phyloP scores from a whole-genome alignment of 2,329 filamentous ascomycete species.

The Colletotrichum tofieldiae region DNA sequence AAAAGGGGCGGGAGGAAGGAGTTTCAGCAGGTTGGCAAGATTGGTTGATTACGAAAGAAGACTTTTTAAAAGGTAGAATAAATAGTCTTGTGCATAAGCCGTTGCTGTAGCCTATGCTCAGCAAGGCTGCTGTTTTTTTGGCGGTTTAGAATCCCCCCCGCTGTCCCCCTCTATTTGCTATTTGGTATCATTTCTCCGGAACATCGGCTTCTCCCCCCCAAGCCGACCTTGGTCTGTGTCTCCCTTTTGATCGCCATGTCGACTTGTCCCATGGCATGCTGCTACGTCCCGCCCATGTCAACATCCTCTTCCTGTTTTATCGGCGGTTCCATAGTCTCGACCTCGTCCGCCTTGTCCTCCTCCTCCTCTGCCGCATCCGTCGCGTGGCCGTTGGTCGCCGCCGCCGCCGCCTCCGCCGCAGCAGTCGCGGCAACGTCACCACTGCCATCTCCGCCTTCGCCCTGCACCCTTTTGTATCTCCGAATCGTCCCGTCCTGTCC shows the following conservation, averaged over 20 bases:
- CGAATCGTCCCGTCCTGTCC: slow-evolving; percentile 70
- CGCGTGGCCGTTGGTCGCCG: slow-evolving; percentile 9
- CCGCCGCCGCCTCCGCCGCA: neutral
- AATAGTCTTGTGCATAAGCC: neutral
- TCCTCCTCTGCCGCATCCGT: neutral
- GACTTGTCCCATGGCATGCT: neutral
- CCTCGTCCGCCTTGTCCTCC: neutral
- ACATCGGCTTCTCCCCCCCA: no score
- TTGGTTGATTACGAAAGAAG: slow-evolving; percentile 1
- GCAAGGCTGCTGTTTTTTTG: neutral
- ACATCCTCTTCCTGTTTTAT: slow-evolving; percentile 44
- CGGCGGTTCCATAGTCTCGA: slow-evolving; percentile 32
- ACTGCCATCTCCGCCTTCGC: slow-evolving; percentile 2
- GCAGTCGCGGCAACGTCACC: neutral
- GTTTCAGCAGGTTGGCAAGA: slow-evolving; percentile 12
- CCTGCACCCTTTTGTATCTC: slow-evolving; percentile 59
- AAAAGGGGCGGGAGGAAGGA: neutral
- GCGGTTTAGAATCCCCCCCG: neutral
- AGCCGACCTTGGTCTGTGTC: neutral
- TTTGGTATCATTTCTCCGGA: slow-evolving; percentile 12
- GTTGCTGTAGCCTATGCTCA: neutral
- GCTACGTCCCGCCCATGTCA: slow-evolving; percentile 38
- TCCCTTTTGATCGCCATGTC: neutral
- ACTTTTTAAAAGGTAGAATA: neutral
- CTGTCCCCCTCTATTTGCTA: neutral